Percentiles rank a stretch among this genome's conserved stretches.
These are phyloP conservation scores for Nitzschia putrida DNA, from an alignment of 108 stramenopile genomes.

Conservation along the genomic window DNA sequence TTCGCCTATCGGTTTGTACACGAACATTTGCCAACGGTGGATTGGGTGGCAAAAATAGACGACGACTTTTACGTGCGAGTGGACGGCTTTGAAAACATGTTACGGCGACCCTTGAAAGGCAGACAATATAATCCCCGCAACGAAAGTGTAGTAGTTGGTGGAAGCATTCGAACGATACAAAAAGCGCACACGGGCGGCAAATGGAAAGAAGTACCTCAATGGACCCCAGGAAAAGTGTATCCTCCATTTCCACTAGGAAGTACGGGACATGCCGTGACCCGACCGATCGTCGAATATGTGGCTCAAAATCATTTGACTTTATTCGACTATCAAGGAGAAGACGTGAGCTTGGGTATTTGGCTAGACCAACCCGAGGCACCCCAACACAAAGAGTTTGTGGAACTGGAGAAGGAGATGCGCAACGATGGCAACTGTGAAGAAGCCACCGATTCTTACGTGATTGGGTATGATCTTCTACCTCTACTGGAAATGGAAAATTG, in stretches of 20 bases:
- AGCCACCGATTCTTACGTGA: too few species aligned
- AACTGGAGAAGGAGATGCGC: not conserved
- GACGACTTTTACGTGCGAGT: constrained; percentile 47
- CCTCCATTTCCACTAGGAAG: constrained; percentile 32
- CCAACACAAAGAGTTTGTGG: not conserved
- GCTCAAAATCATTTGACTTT: constrained; percentile 5
- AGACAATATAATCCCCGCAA: constrained; percentile 1
- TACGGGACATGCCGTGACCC: constrained; percentile 23
- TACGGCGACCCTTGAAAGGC: constrained; percentile 6
- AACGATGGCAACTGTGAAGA: constrained; percentile 1
- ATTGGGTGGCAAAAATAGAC: constrained; percentile 23
- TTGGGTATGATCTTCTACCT: not conserved
- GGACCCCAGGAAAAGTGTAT: constrained; percentile 5
- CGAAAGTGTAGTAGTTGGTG: constrained; percentile 14
- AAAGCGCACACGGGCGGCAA: constrained; percentile 13
- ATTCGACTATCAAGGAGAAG: constrained; percentile 40
- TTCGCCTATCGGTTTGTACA: constrained; percentile 15
- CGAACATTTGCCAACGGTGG: constrained; percentile 2
- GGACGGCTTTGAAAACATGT: not conserved
- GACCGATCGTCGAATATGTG: constrained; percentile 33
- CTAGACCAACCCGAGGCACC: constrained; percentile 4
- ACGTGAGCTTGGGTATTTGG: constrained; percentile 32
- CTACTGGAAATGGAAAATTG: not conserved
- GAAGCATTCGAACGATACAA: constrained; percentile 9
- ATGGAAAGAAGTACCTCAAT: constrained; percentile 31